These are phyloP conservation scores for Ramaria sp. DNA, from an alignment of 768 basidiomycete genomes.

Conservation along the genomic window DNA sequence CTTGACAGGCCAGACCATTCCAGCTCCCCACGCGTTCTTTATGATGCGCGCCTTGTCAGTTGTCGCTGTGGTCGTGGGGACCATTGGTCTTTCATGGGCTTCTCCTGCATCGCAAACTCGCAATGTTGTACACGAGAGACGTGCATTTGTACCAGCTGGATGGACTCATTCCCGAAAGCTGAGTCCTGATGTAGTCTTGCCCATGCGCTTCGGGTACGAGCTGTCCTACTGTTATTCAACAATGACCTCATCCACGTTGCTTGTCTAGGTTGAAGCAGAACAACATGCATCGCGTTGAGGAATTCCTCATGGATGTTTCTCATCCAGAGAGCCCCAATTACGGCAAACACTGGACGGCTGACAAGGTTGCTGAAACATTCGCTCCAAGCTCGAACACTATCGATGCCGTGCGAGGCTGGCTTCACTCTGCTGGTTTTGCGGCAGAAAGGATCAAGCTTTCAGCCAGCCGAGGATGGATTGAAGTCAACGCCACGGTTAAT, in stretches of 20 bases:
- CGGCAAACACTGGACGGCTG: constrained; percentile 35
- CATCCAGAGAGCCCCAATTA: constrained; percentile 34
- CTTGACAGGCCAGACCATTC: not conserved
- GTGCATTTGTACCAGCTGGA: constrained; percentile 21
- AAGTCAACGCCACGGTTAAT: constrained; percentile 26
- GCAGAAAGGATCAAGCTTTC: constrained; percentile 24
- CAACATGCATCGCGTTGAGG: constrained; percentile 30
- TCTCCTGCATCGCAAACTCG: not conserved
- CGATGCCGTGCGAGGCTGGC: constrained; percentile 29
- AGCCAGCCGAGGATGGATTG: constrained; percentile 28
- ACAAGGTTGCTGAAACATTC: constrained; percentile 30
- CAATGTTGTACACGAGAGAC: constrained; percentile 28
- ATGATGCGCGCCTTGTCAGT: not conserved
- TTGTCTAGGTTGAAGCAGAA: constrained; percentile 23
- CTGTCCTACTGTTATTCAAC: not conserved
- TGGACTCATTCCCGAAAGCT: constrained; percentile 25
- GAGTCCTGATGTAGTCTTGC: constrained; percentile 23
- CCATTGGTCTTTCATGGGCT: not conserved
- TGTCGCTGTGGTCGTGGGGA: not conserved
- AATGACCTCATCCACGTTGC: not conserved
- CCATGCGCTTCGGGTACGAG: constrained; percentile 31
- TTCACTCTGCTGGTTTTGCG: constrained; percentile 26
- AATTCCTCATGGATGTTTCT: constrained; percentile 31
- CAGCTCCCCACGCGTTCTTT: not conserved
- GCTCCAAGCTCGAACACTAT: constrained; percentile 29